Evolutionary conservation across 2,329 filamentous ascomycete species (phyloP), one percentile per base, ranked within the genome.

Genomic region (Achaetomium macrosporum): DNA sequence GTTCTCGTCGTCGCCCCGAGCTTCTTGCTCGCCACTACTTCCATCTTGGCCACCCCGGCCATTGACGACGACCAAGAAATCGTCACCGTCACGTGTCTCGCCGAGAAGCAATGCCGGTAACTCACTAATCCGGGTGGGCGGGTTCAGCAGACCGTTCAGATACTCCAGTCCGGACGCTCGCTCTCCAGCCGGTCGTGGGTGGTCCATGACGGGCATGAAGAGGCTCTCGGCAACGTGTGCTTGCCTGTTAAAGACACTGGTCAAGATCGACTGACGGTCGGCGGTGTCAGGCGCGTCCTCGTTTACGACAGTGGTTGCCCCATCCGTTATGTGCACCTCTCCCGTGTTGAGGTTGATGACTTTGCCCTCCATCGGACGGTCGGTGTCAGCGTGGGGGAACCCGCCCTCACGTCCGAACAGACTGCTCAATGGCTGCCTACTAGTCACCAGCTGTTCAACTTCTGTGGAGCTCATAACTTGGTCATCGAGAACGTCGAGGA

Each of bases 401-500:
- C 78, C 75, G 1, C 85, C 85, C 55, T 88, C 85, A 41, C 88
- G 82, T 1, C 87, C 87, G 57, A 90, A 90, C 45, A 82, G 70
- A 59, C 82, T 82, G 65, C 87, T 91, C 42, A 92, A 77, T 0
- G 88, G 88, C 61, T 90, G 86, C 40, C 87, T 81, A 48, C 85
- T 83, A 13, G 84, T 79, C 12, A 93, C 81, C 7, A 95, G 79
- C 61, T 92, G 86, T 54, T 87, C 83, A 11, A 88, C 83, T 60
- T 90, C 84, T 17, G 82, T 83, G 55, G 87, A 87, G 36, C 88
- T 81, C 67, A 88, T 82, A 50, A 87, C 79, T 64, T 91, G 87
- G 57, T 91, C 87, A 62, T 91, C 87, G 57, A 90, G 76, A 1
- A 83, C 84, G 52, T 88, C 84, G 6, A 92, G 76, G 55, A 91